A percentile compares a stretch with the other conserved stretches of the same genome.
These are phyloP conservation scores for Hypomontagnella submonticulosa DNA, from an alignment of 495 filamentous ascomycete genomes.

Conservation along the genomic window DNA sequence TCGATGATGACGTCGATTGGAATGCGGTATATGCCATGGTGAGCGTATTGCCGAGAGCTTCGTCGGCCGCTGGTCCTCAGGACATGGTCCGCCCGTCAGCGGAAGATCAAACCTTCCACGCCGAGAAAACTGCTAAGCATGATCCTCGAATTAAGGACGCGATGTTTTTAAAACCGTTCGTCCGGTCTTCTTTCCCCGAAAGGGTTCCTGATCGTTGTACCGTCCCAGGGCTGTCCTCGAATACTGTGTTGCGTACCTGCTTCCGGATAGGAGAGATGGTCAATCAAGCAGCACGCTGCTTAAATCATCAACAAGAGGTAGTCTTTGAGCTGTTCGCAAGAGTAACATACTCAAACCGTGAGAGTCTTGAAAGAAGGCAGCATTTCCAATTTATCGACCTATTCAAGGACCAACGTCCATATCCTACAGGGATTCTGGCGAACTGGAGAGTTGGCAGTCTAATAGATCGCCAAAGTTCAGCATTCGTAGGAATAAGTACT, in stretches of 20 bases:
- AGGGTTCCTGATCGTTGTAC: conserved; percentile 62
- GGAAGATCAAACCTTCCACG: neutral
- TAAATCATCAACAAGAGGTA: conserved; percentile 51
- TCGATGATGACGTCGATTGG: conserved; percentile 55
- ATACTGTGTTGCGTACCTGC: conserved; percentile 63
- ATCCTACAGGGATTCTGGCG: conserved; percentile 60
- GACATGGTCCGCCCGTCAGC: neutral
- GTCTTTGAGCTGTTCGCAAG: conserved; percentile 69
- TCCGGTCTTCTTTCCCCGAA: conserved; percentile 60
- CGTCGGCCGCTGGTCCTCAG: conserved; percentile 3
- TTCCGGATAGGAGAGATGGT: conserved; percentile 70
- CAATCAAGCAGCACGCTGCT: conserved; percentile 53
- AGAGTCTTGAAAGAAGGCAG: conserved; percentile 57
- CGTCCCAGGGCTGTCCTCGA: conserved; percentile 61
- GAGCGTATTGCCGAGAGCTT: conserved; percentile 18
- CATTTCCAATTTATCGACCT: conserved; percentile 69
- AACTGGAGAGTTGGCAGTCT: conserved; percentile 60
- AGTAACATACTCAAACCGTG: conserved; percentile 64
- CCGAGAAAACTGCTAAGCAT: neutral
- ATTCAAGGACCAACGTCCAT: conserved; percentile 65
- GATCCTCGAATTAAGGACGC: conserved; percentile 1
- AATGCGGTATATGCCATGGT: conserved; percentile 42
- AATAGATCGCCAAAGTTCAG: conserved; percentile 59
- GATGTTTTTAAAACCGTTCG: conserved; percentile 52
- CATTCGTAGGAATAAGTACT: conserved; percentile 49